Percentiles rank a stretch among this genome's conserved stretches.
These are phyloP conservation scores for Populus pruinosa DNA, from an alignment of 345 rosid genomes.

Conservation along the genomic window DNA sequence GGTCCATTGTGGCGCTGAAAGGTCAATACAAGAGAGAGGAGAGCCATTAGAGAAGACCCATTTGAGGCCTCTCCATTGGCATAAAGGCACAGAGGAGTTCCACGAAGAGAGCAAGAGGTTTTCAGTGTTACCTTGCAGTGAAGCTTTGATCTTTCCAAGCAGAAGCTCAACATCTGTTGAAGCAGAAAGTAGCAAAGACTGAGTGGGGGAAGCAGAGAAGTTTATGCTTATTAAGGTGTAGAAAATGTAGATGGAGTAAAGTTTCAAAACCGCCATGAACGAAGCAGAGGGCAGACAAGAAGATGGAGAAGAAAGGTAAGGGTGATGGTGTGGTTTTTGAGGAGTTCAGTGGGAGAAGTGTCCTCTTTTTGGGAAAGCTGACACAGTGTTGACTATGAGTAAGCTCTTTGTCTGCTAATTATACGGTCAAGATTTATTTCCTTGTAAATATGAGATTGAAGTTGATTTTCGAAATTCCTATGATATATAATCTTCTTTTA, in stretches of 20 bases:
- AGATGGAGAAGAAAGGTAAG: constrained; percentile 16
- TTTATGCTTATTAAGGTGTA: constrained; percentile 24
- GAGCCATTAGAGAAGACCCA: constrained; percentile 77
- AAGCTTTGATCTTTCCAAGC: constrained; percentile 61
- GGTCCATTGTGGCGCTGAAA: constrained; percentile 67
- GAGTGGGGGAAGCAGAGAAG: constrained; percentile 1
- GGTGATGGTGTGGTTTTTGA: constrained; percentile 18
- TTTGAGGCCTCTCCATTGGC: constrained; percentile 97
- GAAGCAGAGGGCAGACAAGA: constrained; percentile 30
- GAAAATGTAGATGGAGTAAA: constrained; percentile 34
- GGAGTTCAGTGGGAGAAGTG: constrained; percentile 27
- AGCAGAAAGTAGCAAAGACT: constrained; percentile 19
- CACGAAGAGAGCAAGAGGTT: constrained; percentile 84
- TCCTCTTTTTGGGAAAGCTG: constrained; percentile 49
- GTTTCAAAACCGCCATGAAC: constrained; percentile 51
- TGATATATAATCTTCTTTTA: too few species aligned
- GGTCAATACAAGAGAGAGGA: constrained; percentile 53
- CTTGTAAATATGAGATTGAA: neutral
- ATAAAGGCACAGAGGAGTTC: constrained; percentile 82
- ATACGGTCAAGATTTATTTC: constrained; percentile 44
- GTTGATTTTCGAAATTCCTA: too few species aligned
- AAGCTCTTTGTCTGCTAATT: constrained; percentile 26
- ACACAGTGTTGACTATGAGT: constrained; percentile 46
- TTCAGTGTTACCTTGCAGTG: constrained; percentile 73
- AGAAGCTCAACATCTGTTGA: constrained; percentile 76